phyloP scores from a whole-genome alignment of 495 filamentous ascomycete species.

The Aspergillus affinis region DNA sequence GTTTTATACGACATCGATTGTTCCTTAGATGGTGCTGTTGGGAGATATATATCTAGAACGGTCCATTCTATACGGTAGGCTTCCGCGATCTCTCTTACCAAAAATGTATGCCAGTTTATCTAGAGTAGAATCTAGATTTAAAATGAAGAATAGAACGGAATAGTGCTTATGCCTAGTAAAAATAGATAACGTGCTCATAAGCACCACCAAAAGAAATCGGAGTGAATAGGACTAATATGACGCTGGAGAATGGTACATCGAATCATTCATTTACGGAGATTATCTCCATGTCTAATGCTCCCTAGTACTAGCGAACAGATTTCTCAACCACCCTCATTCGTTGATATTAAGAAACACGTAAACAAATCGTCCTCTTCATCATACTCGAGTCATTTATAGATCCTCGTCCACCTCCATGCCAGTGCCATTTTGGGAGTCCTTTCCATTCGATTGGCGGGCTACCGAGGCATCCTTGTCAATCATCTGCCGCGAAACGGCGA shows the following conservation, averaged over 20 bases:
- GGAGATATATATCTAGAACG: too few relatives aligned
- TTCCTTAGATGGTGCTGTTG: too few relatives aligned
- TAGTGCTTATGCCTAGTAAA: too few relatives aligned
- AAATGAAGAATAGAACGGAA: too few relatives aligned
- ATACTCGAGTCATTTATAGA: constrained; percentile 37
- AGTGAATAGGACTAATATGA: too few relatives aligned
- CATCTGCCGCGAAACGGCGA: constrained; percentile 94
- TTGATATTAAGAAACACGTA: constrained; percentile 2
- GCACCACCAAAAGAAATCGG: too few relatives aligned
- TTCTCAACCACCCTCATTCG: not conserved
- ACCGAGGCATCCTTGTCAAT: constrained; percentile 95
- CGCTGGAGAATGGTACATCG: not conserved
- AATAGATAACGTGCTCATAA: too few relatives aligned
- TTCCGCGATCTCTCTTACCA: too few relatives aligned
- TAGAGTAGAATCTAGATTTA: too few relatives aligned
- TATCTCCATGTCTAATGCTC: constrained; percentile 6
- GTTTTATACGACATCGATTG: too few relatives aligned
- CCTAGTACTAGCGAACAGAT: not conserved
- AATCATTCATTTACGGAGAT: constrained; percentile 15
- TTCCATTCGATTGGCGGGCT: constrained; percentile 50
- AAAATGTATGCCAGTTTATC: too few relatives aligned
- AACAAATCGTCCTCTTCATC: not conserved
- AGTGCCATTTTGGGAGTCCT: constrained; percentile 55
- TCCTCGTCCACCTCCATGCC: constrained; percentile 62
- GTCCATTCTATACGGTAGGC: too few relatives aligned